These are phyloP conservation scores for Fusarium subglutinans DNA, from an alignment of 2,329 filamentous ascomycete genomes.

Conservation along the genomic window DNA sequence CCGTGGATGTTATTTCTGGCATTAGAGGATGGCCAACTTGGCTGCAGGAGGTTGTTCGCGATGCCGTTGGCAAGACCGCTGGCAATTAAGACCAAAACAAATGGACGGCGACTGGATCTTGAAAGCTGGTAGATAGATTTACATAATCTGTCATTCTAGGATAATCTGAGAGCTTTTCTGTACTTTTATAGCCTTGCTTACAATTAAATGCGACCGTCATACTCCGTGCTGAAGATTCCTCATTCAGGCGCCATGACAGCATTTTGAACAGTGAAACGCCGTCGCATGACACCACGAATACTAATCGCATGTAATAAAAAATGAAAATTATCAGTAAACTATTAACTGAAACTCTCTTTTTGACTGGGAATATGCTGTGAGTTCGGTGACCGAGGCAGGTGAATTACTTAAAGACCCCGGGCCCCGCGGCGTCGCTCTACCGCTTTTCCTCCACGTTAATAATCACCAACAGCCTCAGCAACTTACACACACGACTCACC, in stretches of 20 bases:
- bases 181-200: neutral
- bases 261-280: neutral
- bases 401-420: neutral
- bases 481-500: neutral
- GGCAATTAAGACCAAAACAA: neutral
- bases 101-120: neutral
- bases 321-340: neutral
- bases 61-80: slow-evolving; percentile 36
- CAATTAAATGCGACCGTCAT: neutral
- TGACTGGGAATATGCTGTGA: neutral
- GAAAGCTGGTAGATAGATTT: neutral
- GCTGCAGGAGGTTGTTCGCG: slow-evolving; percentile 47
- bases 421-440: neutral
- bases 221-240: neutral
- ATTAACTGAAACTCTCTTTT: accelerated
- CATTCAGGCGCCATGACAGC: neutral
- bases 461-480: neutral
- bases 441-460: neutral
- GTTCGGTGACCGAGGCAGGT: neutral
- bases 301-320: neutral
- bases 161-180: neutral
- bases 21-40: slow-evolving; percentile 55
- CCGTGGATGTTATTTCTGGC: slow-evolving; percentile 36
- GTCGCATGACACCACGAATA: neutral
- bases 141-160: accelerated